A percentile compares a stretch with the other conserved stretches of the same genome.
Evolutionary conservation across 1,284 basidiomycete species (phyloP).

Genomic region (Microbotryum saponariae): DNA sequence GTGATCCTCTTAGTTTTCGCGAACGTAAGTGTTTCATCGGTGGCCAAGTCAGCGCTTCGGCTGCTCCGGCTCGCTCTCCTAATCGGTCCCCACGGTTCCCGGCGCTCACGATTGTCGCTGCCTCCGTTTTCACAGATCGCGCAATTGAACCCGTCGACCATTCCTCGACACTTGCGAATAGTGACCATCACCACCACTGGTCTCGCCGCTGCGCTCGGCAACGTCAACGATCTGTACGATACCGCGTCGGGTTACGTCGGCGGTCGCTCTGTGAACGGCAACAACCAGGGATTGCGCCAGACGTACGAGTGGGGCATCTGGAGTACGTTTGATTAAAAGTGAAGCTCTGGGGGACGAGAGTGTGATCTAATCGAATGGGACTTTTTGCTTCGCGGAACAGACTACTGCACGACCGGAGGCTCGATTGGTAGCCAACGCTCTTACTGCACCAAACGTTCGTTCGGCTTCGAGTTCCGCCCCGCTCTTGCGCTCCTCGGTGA

Average conservation of each 20-base stretch:
- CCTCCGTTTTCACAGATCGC: slow-evolving; percentile 4
- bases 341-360: neutral
- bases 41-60: neutral
- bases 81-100: neutral
- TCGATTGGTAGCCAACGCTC: slow-evolving; percentile 11
- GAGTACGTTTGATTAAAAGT: slow-evolving; percentile 2
- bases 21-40: slow-evolving; percentile 1
- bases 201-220: slow-evolving; percentile 5
- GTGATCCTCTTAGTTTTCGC: slow-evolving; percentile 24
- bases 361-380: neutral
- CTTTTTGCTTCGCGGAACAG: neutral
- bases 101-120: no score
- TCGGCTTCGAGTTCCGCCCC: slow-evolving; percentile 26
- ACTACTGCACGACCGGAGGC: slow-evolving; percentile 26
- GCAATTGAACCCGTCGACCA: slow-evolving; percentile 17
- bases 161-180: slow-evolving; percentile 31
- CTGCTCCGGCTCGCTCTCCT: neutral
- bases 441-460: slow-evolving; percentile 25
- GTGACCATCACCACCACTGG: slow-evolving; percentile 29
- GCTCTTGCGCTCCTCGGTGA: slow-evolving; percentile 27
- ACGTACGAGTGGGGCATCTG: slow-evolving; percentile 33
- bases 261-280: neutral
- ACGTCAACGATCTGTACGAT: slow-evolving; percentile 16
- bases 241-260: neutral
- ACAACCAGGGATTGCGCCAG: slow-evolving; percentile 4